Percentiles rank a stretch among this genome's conserved stretches.
phyloP scores from a whole-genome alignment of 2,329 filamentous ascomycete species.

The Eurotiales sp. region DNA sequence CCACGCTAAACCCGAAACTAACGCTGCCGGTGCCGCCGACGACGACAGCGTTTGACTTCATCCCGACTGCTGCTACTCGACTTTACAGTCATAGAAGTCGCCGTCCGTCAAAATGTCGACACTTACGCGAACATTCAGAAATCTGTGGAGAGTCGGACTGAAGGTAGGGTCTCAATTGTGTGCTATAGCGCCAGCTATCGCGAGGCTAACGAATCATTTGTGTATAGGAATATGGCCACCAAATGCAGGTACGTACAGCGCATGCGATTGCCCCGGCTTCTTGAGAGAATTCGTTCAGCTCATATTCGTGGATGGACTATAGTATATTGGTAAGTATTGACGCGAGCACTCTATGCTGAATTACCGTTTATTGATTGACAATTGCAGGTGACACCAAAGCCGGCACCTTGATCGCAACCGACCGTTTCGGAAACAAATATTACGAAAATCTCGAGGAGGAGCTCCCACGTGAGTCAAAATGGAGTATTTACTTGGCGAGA shows the following conservation, averaged over 20 bases:
- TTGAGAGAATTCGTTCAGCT: not conserved
- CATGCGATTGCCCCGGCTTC: conserved; percentile 3
- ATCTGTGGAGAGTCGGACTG: conserved; percentile 80
- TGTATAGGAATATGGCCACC: conserved; percentile 80
- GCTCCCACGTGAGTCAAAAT: conserved; percentile 66
- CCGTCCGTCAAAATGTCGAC: conserved; percentile 72
- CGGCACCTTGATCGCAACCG: conserved; percentile 76
- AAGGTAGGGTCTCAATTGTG: conserved; percentile 58
- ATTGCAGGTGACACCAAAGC: conserved; percentile 87
- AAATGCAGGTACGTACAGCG: conserved; percentile 71
- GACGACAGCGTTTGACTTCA: conserved; percentile 18
- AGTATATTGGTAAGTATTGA: conserved; percentile 42
- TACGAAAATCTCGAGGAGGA: conserved; percentile 90
- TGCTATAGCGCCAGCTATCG: not conserved
- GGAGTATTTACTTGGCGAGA: too few species aligned
- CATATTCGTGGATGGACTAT: conserved; percentile 11
- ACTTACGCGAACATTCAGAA: conserved; percentile 76
- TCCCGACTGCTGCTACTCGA: conserved; percentile 15
- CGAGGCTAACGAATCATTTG: conserved; percentile 37
- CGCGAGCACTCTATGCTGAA: not conserved
- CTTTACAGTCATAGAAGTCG: conserved; percentile 6
- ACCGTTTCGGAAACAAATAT: conserved; percentile 95
- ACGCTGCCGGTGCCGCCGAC: conserved; percentile 20
- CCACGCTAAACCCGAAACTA: conserved; percentile 24
- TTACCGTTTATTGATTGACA: conserved; percentile 2